phyloP scores from a whole-genome alignment of 306 rosid genomes.

The Cicer chorassanicum region DNA sequence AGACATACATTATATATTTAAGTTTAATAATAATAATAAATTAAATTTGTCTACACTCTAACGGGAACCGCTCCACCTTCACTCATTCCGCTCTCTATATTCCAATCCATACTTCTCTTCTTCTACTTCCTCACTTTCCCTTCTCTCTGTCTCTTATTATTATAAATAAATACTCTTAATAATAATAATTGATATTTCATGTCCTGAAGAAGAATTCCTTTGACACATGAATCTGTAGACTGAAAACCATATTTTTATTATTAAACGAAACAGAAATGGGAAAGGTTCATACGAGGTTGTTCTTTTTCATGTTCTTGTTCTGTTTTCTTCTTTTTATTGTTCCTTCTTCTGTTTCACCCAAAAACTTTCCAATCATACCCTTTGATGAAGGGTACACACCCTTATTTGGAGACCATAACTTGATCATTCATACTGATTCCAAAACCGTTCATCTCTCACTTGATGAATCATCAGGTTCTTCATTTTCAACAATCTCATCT shows the following conservation, averaged over 20 bases:
- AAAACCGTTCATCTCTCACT: constrained; percentile 85
- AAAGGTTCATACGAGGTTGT: constrained; percentile 41
- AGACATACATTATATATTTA: too few relatives aligned
- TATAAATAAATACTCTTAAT: background rate
- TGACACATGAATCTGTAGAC: constrained; percentile 26
- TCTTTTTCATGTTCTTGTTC: constrained; percentile 47
- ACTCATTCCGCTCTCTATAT: too few relatives aligned
- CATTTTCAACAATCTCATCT: background rate
- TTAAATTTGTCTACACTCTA: too few relatives aligned
- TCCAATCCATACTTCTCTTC: too few relatives aligned
- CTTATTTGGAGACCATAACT: constrained; percentile 81
- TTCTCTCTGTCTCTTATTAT: background rate
- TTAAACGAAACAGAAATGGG: constrained; percentile 50
- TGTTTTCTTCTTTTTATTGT: constrained; percentile 42
- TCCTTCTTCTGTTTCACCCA: constrained; percentile 59
- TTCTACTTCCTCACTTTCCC: background rate
- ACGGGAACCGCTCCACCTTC: too few relatives aligned
- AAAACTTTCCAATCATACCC: constrained; percentile 60
- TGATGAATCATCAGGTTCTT: constrained; percentile 78
- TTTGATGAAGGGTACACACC: constrained; percentile 87
- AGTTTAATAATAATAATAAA: too few relatives aligned
- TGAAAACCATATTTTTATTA: constrained; percentile 5
- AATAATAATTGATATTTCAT: background rate
- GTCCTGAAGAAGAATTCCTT: constrained; percentile 32
- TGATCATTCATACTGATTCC: constrained; percentile 70